Conservation (phyloP, 768 basidiomycete genomes). For the Leccinum barrowsii region DNA sequence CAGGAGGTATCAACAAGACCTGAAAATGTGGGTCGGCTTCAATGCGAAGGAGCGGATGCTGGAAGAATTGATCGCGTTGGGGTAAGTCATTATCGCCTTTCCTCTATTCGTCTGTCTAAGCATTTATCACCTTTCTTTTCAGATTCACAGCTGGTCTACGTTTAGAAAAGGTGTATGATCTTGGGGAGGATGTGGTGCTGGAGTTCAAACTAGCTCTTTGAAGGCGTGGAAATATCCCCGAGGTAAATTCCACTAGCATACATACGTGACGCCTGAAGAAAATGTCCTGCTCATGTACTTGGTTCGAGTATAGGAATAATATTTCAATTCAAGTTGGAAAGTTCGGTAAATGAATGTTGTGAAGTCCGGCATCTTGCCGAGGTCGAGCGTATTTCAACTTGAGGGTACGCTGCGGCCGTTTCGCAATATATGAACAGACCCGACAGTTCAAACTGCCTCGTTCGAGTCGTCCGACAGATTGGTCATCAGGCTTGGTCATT, state of each 20-base stretch:
- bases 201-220: slow-evolving; percentile 7
- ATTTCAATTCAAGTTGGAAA: no score
- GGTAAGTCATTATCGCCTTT: slow-evolving; percentile 8
- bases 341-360: no score
- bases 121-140: not conserved
- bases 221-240: not conserved
- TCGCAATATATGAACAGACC: not conserved
- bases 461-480: not conserved
- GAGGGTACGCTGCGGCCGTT: not conserved
- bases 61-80: slow-evolving; percentile 37
- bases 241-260: no score
- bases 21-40: slow-evolving; percentile 42
- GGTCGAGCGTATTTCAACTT: not conserved
- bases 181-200: not conserved
- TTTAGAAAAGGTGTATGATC: slow-evolving; percentile 19
- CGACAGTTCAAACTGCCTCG: not conserved
- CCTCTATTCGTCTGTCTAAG: not conserved
- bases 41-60: slow-evolving; percentile 44
- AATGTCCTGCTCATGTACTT: no score
- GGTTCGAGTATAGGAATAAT: no score
- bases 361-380: not conserved
- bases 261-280: no score
- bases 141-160: slow-evolving; percentile 18
- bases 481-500: not conserved
- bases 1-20: slow-evolving; percentile 41